Percentiles rank a stretch among this genome's conserved stretches.
Conservation (phyloP, 176 grass and related monocot species). For the Eragrostis curvula region DNA sequence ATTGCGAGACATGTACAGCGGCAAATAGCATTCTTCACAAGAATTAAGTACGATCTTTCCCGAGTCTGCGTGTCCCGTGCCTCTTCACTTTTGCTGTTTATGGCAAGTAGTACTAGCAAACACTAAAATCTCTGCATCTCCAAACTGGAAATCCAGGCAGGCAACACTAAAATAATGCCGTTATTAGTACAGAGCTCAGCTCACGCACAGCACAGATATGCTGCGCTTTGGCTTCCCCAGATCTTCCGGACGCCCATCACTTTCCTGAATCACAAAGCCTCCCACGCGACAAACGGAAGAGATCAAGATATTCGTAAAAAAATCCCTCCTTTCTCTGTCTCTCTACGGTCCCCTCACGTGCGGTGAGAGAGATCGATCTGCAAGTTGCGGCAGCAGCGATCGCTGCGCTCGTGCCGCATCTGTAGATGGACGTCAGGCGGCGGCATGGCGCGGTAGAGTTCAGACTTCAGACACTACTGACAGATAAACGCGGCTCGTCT, state of each 20-base stretch:
- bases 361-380: not conserved
- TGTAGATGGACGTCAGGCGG: not conserved
- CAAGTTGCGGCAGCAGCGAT: conserved; percentile 22
- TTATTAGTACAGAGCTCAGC: not conserved
- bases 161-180: too few relatives aligned
- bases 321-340: not conserved
- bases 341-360: not conserved
- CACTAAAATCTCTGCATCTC: too few relatives aligned
- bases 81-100: too few relatives aligned
- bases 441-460: not conserved
- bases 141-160: too few relatives aligned
- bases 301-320: conserved; percentile 7
- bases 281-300: conserved; percentile 10
- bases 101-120: too few relatives aligned
- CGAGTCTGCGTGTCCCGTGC: too few relatives aligned
- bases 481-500: not conserved
- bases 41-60: too few relatives aligned
- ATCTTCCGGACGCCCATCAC: too few relatives aligned
- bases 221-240: not conserved
- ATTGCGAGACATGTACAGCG: too few relatives aligned
- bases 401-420: not conserved
- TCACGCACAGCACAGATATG: conserved; percentile 23
- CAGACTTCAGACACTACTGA: not conserved
- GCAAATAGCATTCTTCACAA: too few relatives aligned
- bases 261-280: not conserved